These are phyloP conservation scores for Circinella umbellata DNA, from an alignment of 371 early-diverging fungal genomes.

Conservation along the genomic window DNA sequence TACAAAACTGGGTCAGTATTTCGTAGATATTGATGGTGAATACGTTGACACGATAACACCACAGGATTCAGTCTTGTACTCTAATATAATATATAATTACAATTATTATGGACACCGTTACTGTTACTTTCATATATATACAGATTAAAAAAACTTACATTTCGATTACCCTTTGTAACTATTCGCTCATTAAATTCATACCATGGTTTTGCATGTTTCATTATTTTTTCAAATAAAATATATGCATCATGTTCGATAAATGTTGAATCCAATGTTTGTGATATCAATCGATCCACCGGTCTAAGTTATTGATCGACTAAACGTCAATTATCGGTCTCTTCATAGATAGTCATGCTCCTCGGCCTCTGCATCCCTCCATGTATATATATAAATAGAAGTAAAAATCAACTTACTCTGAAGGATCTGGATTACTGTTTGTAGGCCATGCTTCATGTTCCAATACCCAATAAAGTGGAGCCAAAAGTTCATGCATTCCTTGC, in stretches of 20 bases:
- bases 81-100: neutral
- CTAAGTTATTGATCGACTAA: slow-evolving; percentile 17
- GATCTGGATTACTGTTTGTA: slow-evolving; percentile 8
- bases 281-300: slow-evolving; percentile 35
- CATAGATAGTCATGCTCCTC: too few species aligned
- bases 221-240: slow-evolving; percentile 80
- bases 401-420: slow-evolving; percentile 28
- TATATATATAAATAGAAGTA: neutral
- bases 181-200: slow-evolving; percentile 76
- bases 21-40: slow-evolving; percentile 74
- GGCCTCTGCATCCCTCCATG: too few species aligned
- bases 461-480: slow-evolving; percentile 83
- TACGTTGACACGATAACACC: slow-evolving; percentile 71
- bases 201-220: slow-evolving; percentile 83
- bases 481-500: slow-evolving; percentile 97
- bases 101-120: too few species aligned
- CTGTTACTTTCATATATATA: too few species aligned
- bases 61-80: slow-evolving; percentile 65
- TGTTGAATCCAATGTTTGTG: slow-evolving; percentile 38
- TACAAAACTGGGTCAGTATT: slow-evolving; percentile 74
- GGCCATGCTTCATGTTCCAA: slow-evolving; percentile 64
- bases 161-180: neutral
- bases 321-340: too few species aligned
- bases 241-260: slow-evolving; percentile 89
- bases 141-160: too few species aligned